phyloP scores from a whole-genome alignment of 2,329 filamentous ascomycete genomes.

The Lecanicillium sp. region DNA sequence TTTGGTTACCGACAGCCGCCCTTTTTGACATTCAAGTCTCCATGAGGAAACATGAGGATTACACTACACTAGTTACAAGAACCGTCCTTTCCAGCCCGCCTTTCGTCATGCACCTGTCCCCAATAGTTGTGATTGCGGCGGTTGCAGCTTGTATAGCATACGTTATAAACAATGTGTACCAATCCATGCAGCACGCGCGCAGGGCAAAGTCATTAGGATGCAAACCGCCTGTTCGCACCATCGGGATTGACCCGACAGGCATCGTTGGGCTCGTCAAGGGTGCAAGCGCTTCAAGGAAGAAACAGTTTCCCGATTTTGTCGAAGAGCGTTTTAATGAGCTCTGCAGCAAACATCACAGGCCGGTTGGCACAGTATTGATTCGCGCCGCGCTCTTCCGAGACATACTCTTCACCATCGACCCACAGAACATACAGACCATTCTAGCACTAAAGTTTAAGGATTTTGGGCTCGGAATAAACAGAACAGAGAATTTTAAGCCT shows the following conservation, averaged over 20 bases:
- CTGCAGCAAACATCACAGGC: constrained; percentile 8
- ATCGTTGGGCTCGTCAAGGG: constrained; percentile 8
- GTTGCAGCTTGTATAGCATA: no score
- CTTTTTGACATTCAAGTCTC: no score
- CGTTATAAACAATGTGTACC: no score
- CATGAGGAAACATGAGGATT: no score
- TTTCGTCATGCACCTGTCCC: no score
- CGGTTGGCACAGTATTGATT: constrained; percentile 12
- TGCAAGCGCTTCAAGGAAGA: constrained; percentile 10
- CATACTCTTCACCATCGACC: constrained; percentile 15
- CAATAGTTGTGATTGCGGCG: no score
- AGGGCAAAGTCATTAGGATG: constrained; percentile 11
- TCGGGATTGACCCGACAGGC: constrained; percentile 11
- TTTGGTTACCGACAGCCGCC: no score
- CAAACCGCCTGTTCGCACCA: constrained; percentile 7
- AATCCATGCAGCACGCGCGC: not conserved
- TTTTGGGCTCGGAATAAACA: constrained; percentile 16
- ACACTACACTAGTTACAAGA: no score
- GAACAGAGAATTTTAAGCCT: constrained; percentile 20
- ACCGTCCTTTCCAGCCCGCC: no score
- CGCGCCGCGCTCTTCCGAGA: constrained; percentile 13
- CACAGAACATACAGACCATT: constrained; percentile 20
- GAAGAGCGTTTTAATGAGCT: constrained; percentile 1
- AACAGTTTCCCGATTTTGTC: constrained; percentile 11
- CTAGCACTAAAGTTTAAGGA: constrained; percentile 19